Percentiles rank a stretch among this genome's conserved stretches.
These are phyloP conservation scores for Asclepias syriaca DNA, from an alignment of 257 asterid species.

Conservation along the genomic window DNA sequence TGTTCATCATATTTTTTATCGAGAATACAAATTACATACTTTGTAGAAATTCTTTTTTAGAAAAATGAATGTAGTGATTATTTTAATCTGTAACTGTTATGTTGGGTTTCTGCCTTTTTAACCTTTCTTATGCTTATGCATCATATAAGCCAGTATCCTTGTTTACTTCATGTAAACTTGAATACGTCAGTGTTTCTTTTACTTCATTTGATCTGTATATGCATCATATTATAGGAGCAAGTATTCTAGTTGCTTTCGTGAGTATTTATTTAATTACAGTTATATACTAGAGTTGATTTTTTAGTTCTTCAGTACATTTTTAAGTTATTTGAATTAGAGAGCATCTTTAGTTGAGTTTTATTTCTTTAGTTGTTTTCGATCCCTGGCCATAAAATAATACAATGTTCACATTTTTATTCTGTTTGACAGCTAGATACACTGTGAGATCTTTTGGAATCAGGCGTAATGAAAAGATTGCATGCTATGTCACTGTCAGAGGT, in stretches of 20 bases:
- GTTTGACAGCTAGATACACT: conserved; percentile 61
- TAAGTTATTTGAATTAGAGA: not conserved
- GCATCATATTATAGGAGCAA: not conserved
- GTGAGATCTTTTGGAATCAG: conserved; percentile 72
- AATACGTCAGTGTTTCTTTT: not conserved
- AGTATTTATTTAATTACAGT: not conserved
- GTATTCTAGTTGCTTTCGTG: not conserved
- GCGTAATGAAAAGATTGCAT: conserved; percentile 74
- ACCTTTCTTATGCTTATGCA: not conserved
- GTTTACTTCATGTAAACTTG: not conserved
- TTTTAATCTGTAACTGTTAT: not conserved
- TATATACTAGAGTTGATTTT: not conserved
- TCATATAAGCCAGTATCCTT: not conserved
- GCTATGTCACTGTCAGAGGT: conserved; percentile 63
- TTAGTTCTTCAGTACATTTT: not conserved
- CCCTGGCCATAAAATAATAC: not conserved
- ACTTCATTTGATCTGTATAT: not conserved
- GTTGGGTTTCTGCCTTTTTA: not conserved
- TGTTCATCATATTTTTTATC: not conserved
- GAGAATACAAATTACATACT: not conserved
- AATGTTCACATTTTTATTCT: not conserved
- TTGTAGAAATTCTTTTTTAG: not conserved
- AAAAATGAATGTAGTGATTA: not conserved
- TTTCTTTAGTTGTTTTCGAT: not conserved
- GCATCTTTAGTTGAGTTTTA: not conserved